Base-by-base conservation (phyloP, 805 yeast species). In the Candida manassasensis region DNA sequence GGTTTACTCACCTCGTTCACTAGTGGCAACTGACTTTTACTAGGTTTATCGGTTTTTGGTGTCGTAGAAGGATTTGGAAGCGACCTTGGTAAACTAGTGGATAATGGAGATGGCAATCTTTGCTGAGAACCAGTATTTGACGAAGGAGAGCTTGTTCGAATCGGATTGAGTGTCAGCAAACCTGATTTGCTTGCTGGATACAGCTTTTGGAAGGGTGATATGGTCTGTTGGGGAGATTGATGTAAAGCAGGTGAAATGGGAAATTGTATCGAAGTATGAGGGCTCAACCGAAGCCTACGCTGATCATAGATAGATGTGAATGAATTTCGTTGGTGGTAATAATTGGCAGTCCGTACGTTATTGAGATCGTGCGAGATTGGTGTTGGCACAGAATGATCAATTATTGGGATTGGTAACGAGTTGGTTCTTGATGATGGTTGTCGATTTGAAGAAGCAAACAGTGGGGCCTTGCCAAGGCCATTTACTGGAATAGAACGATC, bases 1-100 rank as follows among this genome's bases (percentile, higher is more conserved):
- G 60, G 50, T 34, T 55, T 58, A 37, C 60, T 63, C 26, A 63
- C 48, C 40, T 63, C 69, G 22, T 57, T 53, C 24, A 63, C 66
- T 6, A 63, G 56, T 3, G 69, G 69, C 15, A 63, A 48, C 28
- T 48, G 54, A 22, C 52, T 46, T 27, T 44, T 48, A n/a, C 41
- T 28, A 5, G 32, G 18, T 18, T 19, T 17, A 18, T 31, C 12
- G 11, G 29, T 12, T 26, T 30, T 29, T 21, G 37, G 19, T 8
- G 29, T 22, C 7, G 33, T 29, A 11, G 36, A 27, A 12, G 28
- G 17, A 12, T 29, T 16, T 21, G 29, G 29, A 30, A 15, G 9
- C 32, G 41, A 19, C 10, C 15, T 12, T 3, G 35, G 34, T 12
- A 35, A 29, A 18, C 19, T 14, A n/a, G 38, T 28, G 18, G 29